Base-by-base conservation (phyloP, 2,329 filamentous ascomycete genomes). In the Pyrenophora tritici-repentis region DNA sequence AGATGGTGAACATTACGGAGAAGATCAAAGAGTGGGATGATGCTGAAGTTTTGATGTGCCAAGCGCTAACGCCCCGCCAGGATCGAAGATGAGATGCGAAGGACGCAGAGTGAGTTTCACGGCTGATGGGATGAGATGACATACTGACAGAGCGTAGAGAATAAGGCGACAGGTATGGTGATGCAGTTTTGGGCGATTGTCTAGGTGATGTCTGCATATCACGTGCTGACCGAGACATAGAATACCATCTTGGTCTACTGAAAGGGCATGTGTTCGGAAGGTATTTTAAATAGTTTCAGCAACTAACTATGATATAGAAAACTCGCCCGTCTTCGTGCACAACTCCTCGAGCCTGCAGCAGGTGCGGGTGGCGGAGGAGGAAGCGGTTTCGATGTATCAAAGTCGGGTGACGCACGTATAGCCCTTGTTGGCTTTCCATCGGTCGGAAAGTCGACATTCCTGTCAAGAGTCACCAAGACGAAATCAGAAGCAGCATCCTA, bases 21-120 rank as follows among this genome's bases (percentile, higher is more conserved):
- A 97, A 96, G 84, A 99, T 99, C 81, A 99, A 99, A 83, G 94
- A 97, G 93, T 96, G 78, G 70, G 87, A 50, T 39, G 40, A 40
- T 42, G 42, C 55, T 57, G 65, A 68, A 54, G 62, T 59, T 65
- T 65, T 58, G 50, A 52, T 53, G 42, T 63, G 48, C 61, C 57
- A 58, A 62, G 63, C 50, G 55, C 59, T 73, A 55, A 73, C 66
- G 58, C 65, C 66, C 63, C 65, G 58, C 60, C 60, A 97, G 93
- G 86, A 99, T 99, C 70, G 94, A 99, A 84, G 92, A 96, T 79
- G 94, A 99, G 88, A 99, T 99, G 94, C 87, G 85, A 75, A 93
- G 85, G 86, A 99, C 94, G 69, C 94, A 99, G 81, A 99, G 93
- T 96, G 85, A 81, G 65, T 60, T 40, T 31, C 20, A 12, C 39